Conservation (phyloP, 2,329 filamentous ascomycete species). For the Curvularia verruculosa region DNA sequence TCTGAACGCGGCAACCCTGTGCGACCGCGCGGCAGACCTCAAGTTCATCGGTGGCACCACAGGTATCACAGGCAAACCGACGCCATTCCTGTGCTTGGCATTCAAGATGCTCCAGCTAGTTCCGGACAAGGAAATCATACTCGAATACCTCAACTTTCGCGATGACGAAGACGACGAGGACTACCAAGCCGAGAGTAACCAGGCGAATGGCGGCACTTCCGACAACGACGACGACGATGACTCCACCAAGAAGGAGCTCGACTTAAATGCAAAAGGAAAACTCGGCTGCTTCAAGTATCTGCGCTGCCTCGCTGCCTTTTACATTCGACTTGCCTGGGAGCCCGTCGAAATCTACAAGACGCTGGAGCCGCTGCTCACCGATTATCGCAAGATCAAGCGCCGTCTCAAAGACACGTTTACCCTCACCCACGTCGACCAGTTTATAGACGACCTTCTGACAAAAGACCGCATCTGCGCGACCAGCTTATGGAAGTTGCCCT, state of each 20-base stretch:
- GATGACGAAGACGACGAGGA: constrained; percentile 33
- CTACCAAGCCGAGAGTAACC: constrained; percentile 46
- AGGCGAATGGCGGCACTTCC: constrained; percentile 8
- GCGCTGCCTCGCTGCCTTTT: constrained; percentile 87
- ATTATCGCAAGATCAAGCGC: constrained; percentile 81
- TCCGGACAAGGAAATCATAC: constrained; percentile 77
- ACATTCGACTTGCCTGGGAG: constrained; percentile 85
- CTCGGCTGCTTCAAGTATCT: constrained; percentile 72
- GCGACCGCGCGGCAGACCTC: constrained; percentile 88
- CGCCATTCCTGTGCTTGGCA: constrained; percentile 89
- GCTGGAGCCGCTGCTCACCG: constrained; percentile 82
- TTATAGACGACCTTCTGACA: constrained; percentile 87
- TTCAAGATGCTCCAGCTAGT: constrained; percentile 93
- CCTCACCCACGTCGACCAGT: constrained; percentile 85
- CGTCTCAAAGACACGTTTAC: constrained; percentile 75
- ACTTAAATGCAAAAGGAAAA: constrained; percentile 39
- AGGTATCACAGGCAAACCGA: constrained; percentile 81
- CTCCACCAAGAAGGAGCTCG: constrained; percentile 19
- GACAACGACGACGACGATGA: constrained; percentile 11
- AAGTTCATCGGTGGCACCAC: constrained; percentile 87
- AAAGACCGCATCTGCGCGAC: constrained; percentile 93
- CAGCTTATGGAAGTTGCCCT: constrained; percentile 88
- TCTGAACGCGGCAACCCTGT: constrained; percentile 78
- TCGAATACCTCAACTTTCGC: constrained; percentile 74
- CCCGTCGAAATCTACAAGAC: constrained; percentile 79